Conservation (phyloP, 2,329 filamentous ascomycete genomes). For the Trichoderma lentiforme region DNA sequence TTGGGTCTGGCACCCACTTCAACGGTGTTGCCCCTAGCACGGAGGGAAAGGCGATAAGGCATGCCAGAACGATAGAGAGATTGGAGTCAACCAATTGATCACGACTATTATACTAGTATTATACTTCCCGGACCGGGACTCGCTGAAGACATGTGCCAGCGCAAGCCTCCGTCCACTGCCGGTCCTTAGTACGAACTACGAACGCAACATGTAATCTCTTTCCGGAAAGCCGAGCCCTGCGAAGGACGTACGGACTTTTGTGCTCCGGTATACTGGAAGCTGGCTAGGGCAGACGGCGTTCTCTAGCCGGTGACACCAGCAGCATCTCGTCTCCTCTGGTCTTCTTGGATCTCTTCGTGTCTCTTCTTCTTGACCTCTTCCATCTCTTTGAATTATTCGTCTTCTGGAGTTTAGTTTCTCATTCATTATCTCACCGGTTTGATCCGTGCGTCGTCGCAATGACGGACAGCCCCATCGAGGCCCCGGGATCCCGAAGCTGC, state of each 20-base stretch:
- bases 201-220: neutral
- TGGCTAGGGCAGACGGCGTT: neutral
- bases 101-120: neutral
- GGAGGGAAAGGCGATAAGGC: slow-evolving; percentile 11
- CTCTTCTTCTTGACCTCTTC: neutral
- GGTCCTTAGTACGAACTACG: neutral
- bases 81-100: neutral
- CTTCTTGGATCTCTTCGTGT: neutral
- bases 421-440: neutral
- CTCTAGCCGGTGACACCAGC: neutral
- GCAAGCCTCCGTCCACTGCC: neutral
- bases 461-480: neutral
- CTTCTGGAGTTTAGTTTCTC: neutral
- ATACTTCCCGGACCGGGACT: neutral
- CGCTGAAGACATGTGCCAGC: neutral
- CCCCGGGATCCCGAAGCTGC: slow-evolving; percentile 15
- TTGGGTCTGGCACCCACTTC: slow-evolving; percentile 16
- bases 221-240: slow-evolving; percentile 1
- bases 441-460: neutral
- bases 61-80: neutral
- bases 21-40: neutral
- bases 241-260: neutral
- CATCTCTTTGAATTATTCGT: neutral
- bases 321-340: neutral
- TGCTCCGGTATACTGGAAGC: neutral